Percentiles rank a stretch among this genome's conserved stretches.
Evolutionary conservation across 2,329 filamentous ascomycete species (phyloP).

Genomic region (Penicillium sp.): DNA sequence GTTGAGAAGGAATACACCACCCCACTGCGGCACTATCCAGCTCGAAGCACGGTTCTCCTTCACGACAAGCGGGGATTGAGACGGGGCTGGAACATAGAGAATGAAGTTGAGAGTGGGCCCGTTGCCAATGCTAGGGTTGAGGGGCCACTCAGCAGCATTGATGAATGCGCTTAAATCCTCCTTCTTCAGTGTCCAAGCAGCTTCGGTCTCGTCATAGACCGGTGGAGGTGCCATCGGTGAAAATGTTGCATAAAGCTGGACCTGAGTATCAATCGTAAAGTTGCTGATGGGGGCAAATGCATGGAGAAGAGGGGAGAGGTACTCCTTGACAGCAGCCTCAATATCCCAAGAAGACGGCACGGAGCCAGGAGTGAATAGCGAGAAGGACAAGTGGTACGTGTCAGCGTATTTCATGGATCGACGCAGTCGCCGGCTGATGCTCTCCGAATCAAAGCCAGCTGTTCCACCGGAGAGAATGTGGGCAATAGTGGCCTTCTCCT

Average conservation of each 20-base stretch:
- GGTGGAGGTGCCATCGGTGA: conserved; percentile 62
- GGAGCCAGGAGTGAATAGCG: conserved; percentile 79
- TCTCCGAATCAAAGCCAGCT: conserved; percentile 41
- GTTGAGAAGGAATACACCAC: conserved; percentile 71
- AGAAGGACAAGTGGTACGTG: conserved; percentile 94
- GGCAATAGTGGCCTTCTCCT: conserved; percentile 85
- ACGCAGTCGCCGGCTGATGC: conserved; percentile 69
- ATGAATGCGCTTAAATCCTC: conserved; percentile 92
- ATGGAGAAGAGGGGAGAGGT: conserved; percentile 77
- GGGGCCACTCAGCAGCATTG: conserved; percentile 95
- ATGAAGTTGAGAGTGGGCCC: conserved; percentile 97
- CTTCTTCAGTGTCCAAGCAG: conserved; percentile 70
- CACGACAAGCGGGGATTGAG: conserved; percentile 60
- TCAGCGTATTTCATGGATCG: conserved; percentile 87
- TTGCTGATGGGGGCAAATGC: conserved; percentile 82
- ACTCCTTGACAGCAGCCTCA: conserved; percentile 73
- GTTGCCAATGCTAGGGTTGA: conserved; percentile 88
- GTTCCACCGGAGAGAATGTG: conserved; percentile 64
- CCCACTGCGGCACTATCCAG: conserved; percentile 97
- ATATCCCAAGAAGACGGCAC: conserved; percentile 88
- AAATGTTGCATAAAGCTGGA: conserved; percentile 82
- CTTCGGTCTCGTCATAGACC: conserved; percentile 51
- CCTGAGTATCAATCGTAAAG: conserved; percentile 93
- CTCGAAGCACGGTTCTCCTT: conserved; percentile 65
- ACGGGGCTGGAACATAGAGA: conserved; percentile 77